Base-by-base conservation (phyloP, 2,329 filamentous ascomycete species). In the Nemania bipapillata region DNA sequence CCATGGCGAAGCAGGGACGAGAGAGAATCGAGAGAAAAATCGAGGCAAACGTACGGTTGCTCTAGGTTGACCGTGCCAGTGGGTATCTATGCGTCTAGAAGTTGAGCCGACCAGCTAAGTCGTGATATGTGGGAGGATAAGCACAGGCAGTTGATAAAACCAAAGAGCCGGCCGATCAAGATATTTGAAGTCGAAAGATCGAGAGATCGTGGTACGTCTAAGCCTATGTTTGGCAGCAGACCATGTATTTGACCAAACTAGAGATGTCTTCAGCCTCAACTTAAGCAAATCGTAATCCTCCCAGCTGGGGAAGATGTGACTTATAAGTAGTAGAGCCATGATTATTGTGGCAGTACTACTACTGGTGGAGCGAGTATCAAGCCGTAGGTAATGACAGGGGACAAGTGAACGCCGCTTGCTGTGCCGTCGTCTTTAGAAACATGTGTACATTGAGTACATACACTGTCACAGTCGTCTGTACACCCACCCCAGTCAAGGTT, bases 211-310 rank as follows among this genome's bases (percentile, higher is more conserved):
- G 49, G 61, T 40, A 66, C 24, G 62, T 70, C 70, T 68, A 74
- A 69, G 70, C 57, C 66, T 72, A 71, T 66, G 73, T 74, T 69
- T 74, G 74, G 73, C 53, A 70, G 63, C 53, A 63, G 64, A 68
- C 59, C 66, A 74, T 68, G 68, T 66, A 73, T 73, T 73, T 66
- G 71, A 32, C 28, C 32, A 12, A 8, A 74, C 71, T 67, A 66
- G 61, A 68, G 72, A 74, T 74, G 55, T 61, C 69, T 74, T 76
- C 75, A 76, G 75, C 74, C 75, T 77, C 74, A 75, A 71, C 57
- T 68, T 58, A 59, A 71, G 49, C 63, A 71, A 70, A 66, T 66
- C 69, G 70, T 74, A 72, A 73, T 68, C 66, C 40, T 32, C 57
- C 65, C 70, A 69, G 71, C 63, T 63, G 63, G 69, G 74, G 72